Evolutionary conservation across 495 filamentous ascomycete genomes (phyloP).

Genomic region (Talaromyces nanjingensis): DNA sequence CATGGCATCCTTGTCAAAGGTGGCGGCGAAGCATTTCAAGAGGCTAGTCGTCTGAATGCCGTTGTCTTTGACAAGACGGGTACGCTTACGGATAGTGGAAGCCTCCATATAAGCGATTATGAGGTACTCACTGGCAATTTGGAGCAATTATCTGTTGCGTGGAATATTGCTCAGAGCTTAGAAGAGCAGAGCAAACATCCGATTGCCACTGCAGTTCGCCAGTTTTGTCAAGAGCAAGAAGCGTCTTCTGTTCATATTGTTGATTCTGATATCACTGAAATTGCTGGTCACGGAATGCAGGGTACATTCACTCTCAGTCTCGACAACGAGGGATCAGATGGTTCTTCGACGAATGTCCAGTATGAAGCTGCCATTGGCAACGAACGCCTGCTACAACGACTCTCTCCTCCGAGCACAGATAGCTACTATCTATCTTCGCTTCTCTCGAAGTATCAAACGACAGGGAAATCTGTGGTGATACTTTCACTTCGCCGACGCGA

Average conservation of each 20-base stretch:
- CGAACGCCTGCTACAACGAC: conserved; percentile 56
- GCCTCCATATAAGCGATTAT: conserved; percentile 70
- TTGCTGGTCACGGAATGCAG: conserved; percentile 74
- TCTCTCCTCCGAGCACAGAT: conserved; percentile 16
- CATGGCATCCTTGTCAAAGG: conserved; percentile 89
- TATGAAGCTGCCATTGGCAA: conserved; percentile 79
- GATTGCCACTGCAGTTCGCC: conserved; percentile 69
- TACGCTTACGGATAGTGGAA: conserved; percentile 79
- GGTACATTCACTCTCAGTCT: conserved; percentile 52
- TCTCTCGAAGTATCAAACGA: conserved; percentile 58
- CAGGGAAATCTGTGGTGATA: conserved; percentile 69
- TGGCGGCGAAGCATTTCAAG: conserved; percentile 94
- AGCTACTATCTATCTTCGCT: conserved; percentile 32
- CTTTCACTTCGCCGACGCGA: conserved; percentile 41
- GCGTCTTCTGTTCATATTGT: conserved; percentile 13
- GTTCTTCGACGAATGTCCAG: conserved; percentile 7
- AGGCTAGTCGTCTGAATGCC: conserved; percentile 76
- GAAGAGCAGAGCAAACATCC: conserved; percentile 86
- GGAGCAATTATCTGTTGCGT: conserved; percentile 29
- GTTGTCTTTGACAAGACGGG: conserved; percentile 97
- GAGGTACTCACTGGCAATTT: conserved; percentile 39
- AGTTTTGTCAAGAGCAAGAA: conserved; percentile 48
- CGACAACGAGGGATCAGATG: background rate
- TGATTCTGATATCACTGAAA: conserved; percentile 54
- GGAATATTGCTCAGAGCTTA: conserved; percentile 53